Evolutionary conservation across 1,284 basidiomycete genomes (phyloP).

Genomic region (Trichosporon asahii): DNA sequence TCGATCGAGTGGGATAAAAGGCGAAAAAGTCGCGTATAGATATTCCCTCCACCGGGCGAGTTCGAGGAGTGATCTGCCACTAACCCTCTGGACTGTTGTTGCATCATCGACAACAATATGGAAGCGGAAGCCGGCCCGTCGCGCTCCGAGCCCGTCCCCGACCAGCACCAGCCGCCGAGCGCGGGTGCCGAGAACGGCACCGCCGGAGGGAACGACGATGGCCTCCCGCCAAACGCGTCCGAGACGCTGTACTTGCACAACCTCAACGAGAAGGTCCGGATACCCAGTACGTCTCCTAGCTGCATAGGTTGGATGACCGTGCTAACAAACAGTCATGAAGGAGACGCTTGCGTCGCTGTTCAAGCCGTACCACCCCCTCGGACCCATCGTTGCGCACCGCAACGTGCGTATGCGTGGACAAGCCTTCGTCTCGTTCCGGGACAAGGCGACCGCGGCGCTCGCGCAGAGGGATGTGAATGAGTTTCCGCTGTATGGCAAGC

Average conservation of each 20-base stretch:
- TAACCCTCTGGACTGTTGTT: neutral
- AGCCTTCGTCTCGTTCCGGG: conserved; percentile 90
- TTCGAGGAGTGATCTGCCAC: neutral
- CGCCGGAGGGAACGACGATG: conserved; percentile 19
- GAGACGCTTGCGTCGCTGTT: conserved; percentile 82
- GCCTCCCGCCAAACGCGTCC: conserved; percentile 54
- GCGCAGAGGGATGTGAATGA: conserved; percentile 88
- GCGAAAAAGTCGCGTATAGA: neutral
- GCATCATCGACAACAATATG: conserved; percentile 4
- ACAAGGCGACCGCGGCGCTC: conserved; percentile 73
- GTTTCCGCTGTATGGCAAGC: conserved; percentile 94
- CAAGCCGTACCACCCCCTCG: conserved; percentile 85
- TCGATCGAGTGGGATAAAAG: neutral
- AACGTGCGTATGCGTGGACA: conserved; percentile 97
- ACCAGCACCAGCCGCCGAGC: neutral
- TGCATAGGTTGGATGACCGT: neutral
- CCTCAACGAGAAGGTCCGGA: conserved; percentile 92
- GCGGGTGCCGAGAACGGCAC: neutral
- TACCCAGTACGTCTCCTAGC: conserved; percentile 60
- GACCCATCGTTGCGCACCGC: conserved; percentile 86
- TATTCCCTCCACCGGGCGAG: conserved; percentile 1
- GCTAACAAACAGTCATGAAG: conserved; percentile 65
- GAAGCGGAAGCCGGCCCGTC: conserved; percentile 8
- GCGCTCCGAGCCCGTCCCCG: neutral
- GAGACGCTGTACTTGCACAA: conserved; percentile 97